These are phyloP conservation scores for Picocystis salinarum DNA, from an alignment of 139 green algal genomes.

Conservation along the genomic window DNA sequence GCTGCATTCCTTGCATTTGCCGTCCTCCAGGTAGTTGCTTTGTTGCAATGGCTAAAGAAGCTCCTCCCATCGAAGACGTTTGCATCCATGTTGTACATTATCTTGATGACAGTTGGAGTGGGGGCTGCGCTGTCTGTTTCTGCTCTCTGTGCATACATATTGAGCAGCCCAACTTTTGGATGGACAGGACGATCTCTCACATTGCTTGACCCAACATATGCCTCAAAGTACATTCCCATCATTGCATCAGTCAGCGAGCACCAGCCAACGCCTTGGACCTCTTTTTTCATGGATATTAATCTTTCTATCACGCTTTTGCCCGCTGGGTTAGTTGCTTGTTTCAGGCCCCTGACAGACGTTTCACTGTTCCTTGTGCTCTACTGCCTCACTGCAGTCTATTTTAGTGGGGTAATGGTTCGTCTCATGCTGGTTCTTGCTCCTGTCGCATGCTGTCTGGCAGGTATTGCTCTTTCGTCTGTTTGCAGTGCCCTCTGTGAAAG, in stretches of 20 bases:
- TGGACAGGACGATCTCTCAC: conserved; percentile 76
- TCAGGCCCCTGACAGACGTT: conserved; percentile 52
- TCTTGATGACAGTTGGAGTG: conserved; percentile 23
- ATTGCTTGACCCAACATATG: conserved; percentile 90
- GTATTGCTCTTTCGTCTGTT: conserved; percentile 58
- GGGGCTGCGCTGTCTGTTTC: conserved; percentile 21
- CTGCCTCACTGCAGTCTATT: conserved; percentile 79
- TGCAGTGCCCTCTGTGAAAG: no score
- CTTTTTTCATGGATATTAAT: conserved; percentile 66
- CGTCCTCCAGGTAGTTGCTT: conserved; percentile 1
- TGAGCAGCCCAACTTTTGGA: conserved; percentile 71
- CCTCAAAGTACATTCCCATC: conserved; percentile 91
- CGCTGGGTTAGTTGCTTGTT: conserved; percentile 54
- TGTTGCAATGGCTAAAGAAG: conserved; percentile 35
- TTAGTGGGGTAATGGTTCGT: conserved; percentile 52
- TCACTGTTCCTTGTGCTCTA: conserved; percentile 88
- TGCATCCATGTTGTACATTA: conserved; percentile 8
- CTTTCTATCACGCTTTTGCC: conserved; percentile 30
- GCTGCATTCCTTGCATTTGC: conserved; percentile 64
- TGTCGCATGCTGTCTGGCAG: conserved; percentile 74
- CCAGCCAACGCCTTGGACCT: conserved; percentile 61
- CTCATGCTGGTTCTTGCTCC: conserved; percentile 93
- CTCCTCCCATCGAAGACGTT: conserved; percentile 13
- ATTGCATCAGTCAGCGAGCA: conserved; percentile 51
- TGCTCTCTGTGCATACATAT: conserved; percentile 47